Percentiles rank a stretch among this genome's conserved stretches.
Conservation (phyloP, 1,284 basidiomycete species). For the Pseudozyma sp. region DNA sequence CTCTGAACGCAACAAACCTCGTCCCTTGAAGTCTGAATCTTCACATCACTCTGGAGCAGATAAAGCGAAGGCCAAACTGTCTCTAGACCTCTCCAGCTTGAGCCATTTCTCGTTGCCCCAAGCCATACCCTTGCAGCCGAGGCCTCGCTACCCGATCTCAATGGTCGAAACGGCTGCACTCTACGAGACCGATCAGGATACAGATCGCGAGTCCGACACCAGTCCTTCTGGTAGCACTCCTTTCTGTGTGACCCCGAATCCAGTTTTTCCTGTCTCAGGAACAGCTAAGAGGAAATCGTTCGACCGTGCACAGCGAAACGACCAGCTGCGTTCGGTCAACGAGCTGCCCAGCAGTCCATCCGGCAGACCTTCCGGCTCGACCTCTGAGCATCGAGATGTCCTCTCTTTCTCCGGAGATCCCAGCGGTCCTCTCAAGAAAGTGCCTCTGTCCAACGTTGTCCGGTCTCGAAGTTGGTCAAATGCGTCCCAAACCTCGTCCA, state of each 20-base stretch:
- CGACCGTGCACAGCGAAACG: neutral
- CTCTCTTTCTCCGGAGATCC: neutral
- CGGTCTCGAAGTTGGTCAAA: slow-evolving; percentile 20
- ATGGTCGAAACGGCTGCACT: slow-evolving; percentile 15
- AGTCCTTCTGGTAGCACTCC: slow-evolving; percentile 10
- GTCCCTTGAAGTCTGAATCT: too few relatives aligned
- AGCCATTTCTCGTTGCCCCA: slow-evolving; percentile 19
- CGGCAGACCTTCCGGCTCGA: neutral
- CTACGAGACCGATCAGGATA: slow-evolving; percentile 19
- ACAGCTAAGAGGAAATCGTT: slow-evolving; percentile 2
- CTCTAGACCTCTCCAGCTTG: slow-evolving; percentile 8
- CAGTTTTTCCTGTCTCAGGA: neutral
- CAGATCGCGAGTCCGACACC: slow-evolving; percentile 26
- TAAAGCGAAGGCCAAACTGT: neutral
- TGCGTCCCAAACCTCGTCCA: slow-evolving; percentile 6
- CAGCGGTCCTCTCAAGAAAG: slow-evolving; percentile 9
- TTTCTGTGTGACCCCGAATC: neutral
- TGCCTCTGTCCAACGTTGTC: slow-evolving; percentile 23
- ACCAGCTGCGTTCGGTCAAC: neutral
- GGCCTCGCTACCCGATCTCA: slow-evolving; percentile 26
- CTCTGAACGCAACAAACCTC: too few relatives aligned
- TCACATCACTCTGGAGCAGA: neutral
- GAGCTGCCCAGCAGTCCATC: neutral
- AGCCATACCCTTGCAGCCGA: slow-evolving; percentile 32
- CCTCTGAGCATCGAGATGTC: neutral